A percentile compares a stretch with the other conserved stretches of the same genome.
These are phyloP conservation scores for Aspergillus sp. DNA, from an alignment of 2,329 filamentous ascomycete species.

Conservation along the genomic window DNA sequence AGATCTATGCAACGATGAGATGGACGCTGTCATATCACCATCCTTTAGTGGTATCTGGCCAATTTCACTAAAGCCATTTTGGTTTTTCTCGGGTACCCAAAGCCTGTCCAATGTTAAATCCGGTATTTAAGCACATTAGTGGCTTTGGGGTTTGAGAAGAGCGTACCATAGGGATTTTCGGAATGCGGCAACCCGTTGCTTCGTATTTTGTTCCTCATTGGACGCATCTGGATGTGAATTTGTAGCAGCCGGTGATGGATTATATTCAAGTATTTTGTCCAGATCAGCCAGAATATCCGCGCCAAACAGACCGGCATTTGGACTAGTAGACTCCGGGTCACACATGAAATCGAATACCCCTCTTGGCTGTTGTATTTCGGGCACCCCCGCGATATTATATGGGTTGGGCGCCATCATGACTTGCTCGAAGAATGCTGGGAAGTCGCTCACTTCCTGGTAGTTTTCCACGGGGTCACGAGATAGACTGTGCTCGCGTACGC, in stretches of 20 bases:
- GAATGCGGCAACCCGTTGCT: slow-evolving; percentile 3
- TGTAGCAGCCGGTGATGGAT: not conserved
- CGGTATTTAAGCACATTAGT: too few relatives aligned
- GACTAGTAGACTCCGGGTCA: not conserved
- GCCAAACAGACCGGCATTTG: not conserved
- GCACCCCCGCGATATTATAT: not conserved
- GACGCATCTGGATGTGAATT: not conserved
- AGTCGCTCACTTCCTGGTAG: not conserved
- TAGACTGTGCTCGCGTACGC: not conserved
- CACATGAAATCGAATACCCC: slow-evolving; percentile 8
- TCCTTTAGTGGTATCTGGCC: slow-evolving; percentile 1
- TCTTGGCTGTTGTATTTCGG: not conserved
- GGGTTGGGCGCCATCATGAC: not conserved
- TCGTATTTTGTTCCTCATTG: not conserved
- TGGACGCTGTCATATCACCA: slow-evolving; percentile 6
- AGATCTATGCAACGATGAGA: slow-evolving; percentile 1
- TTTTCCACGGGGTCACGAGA: not conserved
- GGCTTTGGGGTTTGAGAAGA: not conserved
- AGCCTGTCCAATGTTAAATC: not conserved
- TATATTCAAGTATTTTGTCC: slow-evolving; percentile 1
- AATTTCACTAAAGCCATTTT: slow-evolving; percentile 3
- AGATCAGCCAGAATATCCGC: not conserved
- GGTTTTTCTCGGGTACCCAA: slow-evolving; percentile 6
- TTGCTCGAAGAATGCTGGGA: slow-evolving; percentile 7
- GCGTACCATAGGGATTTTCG: slow-evolving; percentile 3